phyloP scores from a whole-genome alignment of 176 grass and related monocot genomes.

The Saccharum spontaneum region DNA sequence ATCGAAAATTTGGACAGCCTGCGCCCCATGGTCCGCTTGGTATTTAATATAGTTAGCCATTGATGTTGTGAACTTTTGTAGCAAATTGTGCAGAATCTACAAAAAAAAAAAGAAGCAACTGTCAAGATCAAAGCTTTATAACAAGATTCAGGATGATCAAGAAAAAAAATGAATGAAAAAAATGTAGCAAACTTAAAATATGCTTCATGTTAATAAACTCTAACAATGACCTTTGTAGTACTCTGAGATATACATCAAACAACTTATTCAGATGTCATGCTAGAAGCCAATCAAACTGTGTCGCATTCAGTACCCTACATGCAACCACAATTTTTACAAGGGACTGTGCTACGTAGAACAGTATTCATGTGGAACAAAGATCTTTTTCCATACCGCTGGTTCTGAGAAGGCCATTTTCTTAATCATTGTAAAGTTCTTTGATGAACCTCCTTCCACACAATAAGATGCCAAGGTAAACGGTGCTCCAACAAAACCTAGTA shows the following conservation, averaged over 20 bases:
- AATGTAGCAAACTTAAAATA: conserved; percentile 4
- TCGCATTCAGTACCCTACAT: conserved; percentile 10
- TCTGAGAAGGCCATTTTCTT: conserved; percentile 97
- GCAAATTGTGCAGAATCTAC: conserved; percentile 85
- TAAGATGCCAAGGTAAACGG: conserved; percentile 98
- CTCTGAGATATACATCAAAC: background rate
- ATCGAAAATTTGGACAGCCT: conserved; percentile 96
- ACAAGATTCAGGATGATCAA: background rate
- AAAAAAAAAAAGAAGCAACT: conserved; percentile 18
- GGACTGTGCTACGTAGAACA: background rate
- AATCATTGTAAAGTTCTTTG: conserved; percentile 94
- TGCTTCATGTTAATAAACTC: background rate
- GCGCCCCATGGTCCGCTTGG: conserved; percentile 92
- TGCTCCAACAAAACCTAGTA: conserved; percentile 96
- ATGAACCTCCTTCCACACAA: conserved; percentile 98
- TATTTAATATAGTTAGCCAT: conserved; percentile 87
- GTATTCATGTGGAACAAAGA: conserved; percentile 17
- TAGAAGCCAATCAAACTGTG: conserved; percentile 16
- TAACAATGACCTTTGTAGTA: background rate
- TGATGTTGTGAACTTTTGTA: conserved; percentile 81
- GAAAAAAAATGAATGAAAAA: background rate
- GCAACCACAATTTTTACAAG: background rate
- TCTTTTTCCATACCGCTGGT: conserved; percentile 60
- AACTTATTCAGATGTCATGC: conserved; percentile 3
- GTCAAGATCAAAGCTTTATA: conserved; percentile 3